Evolutionary conservation across 2,329 filamentous ascomycete species (phyloP), one percentile per base, ranked within the genome.

Genomic region (Fusarium palustre): DNA sequence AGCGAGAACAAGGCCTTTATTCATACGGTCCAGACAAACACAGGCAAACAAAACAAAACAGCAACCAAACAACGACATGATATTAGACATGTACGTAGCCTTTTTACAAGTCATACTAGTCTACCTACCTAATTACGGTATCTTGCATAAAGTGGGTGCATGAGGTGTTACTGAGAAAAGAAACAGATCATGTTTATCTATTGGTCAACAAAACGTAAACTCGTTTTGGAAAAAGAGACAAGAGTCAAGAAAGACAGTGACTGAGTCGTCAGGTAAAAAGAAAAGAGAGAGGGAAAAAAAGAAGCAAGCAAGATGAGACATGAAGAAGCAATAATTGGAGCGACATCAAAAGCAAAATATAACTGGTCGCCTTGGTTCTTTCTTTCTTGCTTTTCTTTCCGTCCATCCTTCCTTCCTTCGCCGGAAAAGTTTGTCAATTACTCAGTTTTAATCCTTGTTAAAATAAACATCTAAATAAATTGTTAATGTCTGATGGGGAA

Each of bases 271-370:
- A 31, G n/a, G 22, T n/a, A 38, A 49, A 36, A 36, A 50, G 33
- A 36, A 50, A 50, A n/a, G 13, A 33, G 33, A 18, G 15, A 28
- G 25, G 16, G 15, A 10, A 34, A 31, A n/a, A n/a, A n/a, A n/a
- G n/a, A n/a, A 50, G 20, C 15, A 20, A 33, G 16, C 33, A 39
- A 36, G 6, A 31, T 34, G 41, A 56, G 45, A 52, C 33, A 63
- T 31, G 57, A 71, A 71, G 8, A 60, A 71, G 65, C 56, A 73
- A 70, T 41, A 25, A 64, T 70, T 61, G 52, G 67, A 61, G 59
- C 54, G 22, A 49, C 64, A 49, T 48, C 58, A 66, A 64, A 73
- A 41, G 36, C 31, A 63, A 55, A 33, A 47, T 36, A 22, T 15
- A 55, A 36, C 24, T 50, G 33, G 48, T 39, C 33, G 24, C n/a